Evolutionary conservation across 768 basidiomycete genomes (phyloP).

Genomic region (Gyrodon lividus): DNA sequence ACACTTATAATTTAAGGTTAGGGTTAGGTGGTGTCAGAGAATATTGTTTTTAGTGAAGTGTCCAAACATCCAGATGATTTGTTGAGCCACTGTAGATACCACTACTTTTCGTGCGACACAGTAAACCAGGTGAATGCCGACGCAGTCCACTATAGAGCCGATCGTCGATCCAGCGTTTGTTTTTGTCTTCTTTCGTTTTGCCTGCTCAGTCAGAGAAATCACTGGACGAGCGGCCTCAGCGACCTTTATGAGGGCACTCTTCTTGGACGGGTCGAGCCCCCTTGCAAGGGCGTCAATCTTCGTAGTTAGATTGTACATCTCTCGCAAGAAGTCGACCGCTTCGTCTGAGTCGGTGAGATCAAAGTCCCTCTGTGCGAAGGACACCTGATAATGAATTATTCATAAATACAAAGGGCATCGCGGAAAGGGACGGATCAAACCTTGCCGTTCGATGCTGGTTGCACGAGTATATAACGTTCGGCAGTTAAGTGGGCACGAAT

Average conservation of each 20-base stretch:
- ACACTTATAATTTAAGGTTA: too few species aligned
- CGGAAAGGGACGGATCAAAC: background rate
- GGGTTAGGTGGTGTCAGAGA: too few species aligned
- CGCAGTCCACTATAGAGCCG: too few species aligned
- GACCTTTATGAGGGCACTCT: background rate
- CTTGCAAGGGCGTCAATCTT: background rate
- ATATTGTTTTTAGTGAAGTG: too few species aligned
- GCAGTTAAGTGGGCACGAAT: background rate
- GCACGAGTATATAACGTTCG: constrained; percentile 4
- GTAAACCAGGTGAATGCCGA: too few species aligned
- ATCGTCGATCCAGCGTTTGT: background rate
- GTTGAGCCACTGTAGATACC: too few species aligned
- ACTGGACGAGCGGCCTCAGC: too few species aligned
- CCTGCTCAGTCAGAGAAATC: background rate
- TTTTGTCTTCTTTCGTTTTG: background rate
- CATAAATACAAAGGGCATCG: background rate
- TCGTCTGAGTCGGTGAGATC: background rate
- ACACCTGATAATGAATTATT: constrained; percentile 1
- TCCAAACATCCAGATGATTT: too few species aligned
- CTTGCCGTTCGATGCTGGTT: background rate
- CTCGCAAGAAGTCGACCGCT: constrained; percentile 4
- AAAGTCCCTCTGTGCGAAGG: background rate
- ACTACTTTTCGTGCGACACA: too few species aligned
- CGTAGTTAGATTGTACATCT: constrained; percentile 13
- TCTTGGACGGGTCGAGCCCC: background rate